Conservation (phyloP, 2,329 filamentous ascomycete genomes). For the Nemania bipapillata region DNA sequence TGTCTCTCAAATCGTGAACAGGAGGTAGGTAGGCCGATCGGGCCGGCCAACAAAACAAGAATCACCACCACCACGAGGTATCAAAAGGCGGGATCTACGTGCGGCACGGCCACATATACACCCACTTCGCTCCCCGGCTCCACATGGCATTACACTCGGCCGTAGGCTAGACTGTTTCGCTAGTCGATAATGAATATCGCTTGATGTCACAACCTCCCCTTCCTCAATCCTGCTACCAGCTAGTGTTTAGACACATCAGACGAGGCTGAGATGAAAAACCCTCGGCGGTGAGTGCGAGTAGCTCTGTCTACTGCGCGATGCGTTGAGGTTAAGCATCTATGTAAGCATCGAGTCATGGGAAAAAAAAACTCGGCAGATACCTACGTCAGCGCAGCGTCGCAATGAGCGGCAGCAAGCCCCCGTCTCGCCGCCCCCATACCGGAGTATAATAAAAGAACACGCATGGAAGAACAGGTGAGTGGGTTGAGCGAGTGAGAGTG, state of each 20-base stretch:
- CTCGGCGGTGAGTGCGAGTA: constrained; percentile 19
- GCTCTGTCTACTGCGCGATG: background rate
- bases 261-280: background rate
- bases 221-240: constrained; percentile 8
- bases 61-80: background rate
- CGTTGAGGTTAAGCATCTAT: background rate
- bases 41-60: background rate
- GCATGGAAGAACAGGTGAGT: background rate
- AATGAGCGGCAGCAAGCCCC: background rate
- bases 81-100: background rate
- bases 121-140: constrained; percentile 12
- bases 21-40: background rate
- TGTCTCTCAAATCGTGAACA: background rate
- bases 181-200: constrained; percentile 4
- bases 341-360: background rate
- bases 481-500: too few species aligned
- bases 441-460: background rate
- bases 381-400: constrained; percentile 22
- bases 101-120: constrained; percentile 7
- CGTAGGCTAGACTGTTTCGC: background rate
- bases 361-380: background rate
- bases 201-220: constrained; percentile 6
- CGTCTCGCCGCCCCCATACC: background rate
- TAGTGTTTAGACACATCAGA: background rate
- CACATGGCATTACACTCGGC: background rate